These are phyloP conservation scores for Microascus cirrosus DNA, from an alignment of 2,329 filamentous ascomycete genomes.

Conservation along the genomic window DNA sequence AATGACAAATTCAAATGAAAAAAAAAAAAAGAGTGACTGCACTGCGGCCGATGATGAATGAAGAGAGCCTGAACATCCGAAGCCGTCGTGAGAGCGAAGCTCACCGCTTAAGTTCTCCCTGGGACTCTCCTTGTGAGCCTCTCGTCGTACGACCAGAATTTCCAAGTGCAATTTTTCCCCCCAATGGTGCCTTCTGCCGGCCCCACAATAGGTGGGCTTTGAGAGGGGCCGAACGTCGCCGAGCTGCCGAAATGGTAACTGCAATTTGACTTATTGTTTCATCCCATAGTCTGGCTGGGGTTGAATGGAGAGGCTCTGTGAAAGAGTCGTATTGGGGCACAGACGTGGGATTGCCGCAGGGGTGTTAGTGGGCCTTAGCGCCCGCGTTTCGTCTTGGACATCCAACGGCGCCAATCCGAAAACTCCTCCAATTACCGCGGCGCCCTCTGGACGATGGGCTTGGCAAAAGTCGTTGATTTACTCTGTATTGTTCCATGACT, in stretches of 20 bases:
- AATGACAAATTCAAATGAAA: neutral
- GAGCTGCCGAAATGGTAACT: neutral
- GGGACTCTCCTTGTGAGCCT: no score
- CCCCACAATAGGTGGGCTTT: neutral
- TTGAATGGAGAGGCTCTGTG: neutral
- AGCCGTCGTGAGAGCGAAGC: neutral
- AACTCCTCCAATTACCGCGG: neutral
- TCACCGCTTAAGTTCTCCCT: neutral
- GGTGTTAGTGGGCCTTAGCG: neutral
- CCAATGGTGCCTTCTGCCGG: neutral
- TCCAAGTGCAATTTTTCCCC: neutral
- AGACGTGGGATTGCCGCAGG: neutral
- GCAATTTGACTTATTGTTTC: neutral
- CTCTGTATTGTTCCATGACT: no score
- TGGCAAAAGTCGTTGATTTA: neutral
- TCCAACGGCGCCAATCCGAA: neutral
- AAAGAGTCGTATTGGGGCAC: neutral
- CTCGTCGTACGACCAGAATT: neutral
- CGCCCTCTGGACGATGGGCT: neutral
- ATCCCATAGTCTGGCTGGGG: neutral
- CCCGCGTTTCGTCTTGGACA: neutral
- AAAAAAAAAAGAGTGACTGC: neutral
- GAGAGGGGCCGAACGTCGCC: neutral
- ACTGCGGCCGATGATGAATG: neutral
- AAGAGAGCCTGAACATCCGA: neutral